Percentiles rank a stretch among this genome's conserved stretches.
phyloP scores from a whole-genome alignment of 805 yeast species.

The Jamesozyma lodderae region DNA sequence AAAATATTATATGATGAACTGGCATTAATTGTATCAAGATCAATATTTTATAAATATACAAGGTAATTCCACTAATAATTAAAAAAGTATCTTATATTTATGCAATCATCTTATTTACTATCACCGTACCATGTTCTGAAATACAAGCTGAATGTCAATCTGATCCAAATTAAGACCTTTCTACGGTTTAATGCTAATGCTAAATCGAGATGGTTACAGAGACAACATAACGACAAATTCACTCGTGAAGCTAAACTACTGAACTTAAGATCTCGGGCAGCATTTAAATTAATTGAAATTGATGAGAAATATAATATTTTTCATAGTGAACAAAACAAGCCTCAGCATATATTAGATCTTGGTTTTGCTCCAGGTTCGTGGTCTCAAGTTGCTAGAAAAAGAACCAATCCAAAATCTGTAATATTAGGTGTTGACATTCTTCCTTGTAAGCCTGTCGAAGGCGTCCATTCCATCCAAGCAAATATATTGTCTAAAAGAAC shows the following conservation, averaged over 20 bases:
- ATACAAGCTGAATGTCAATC: too few species aligned
- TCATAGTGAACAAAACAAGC: slow-evolving; percentile 29
- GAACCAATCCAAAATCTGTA: slow-evolving; percentile 41
- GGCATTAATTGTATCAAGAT: too few species aligned
- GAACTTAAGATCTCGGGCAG: slow-evolving; percentile 76
- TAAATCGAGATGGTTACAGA: slow-evolving; percentile 62
- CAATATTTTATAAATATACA: too few species aligned
- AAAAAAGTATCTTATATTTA: too few species aligned
- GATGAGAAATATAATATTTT: slow-evolving; percentile 57
- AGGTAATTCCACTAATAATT: too few species aligned
- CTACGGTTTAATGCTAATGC: slow-evolving; percentile 35
- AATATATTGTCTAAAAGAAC: slow-evolving; percentile 66
- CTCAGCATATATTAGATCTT: slow-evolving; percentile 65
- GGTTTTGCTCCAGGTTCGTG: slow-evolving; percentile 95
- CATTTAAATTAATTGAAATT: slow-evolving; percentile 74
- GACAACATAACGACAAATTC: slow-evolving; percentile 59
- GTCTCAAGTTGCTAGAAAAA: slow-evolving; percentile 71
- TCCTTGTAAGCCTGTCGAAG: slow-evolving; percentile 69
- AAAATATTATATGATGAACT: too few species aligned
- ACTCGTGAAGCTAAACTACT: slow-evolving; percentile 56
- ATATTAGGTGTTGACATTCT: slow-evolving; percentile 79
- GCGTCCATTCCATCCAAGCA: slow-evolving; percentile 77
- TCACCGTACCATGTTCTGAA: too few species aligned
- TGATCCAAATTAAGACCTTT: too few species aligned
- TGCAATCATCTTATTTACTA: too few species aligned